Conservation (phyloP, 2,329 filamentous ascomycete species). For the Pseudohalonectria lignicola region DNA sequence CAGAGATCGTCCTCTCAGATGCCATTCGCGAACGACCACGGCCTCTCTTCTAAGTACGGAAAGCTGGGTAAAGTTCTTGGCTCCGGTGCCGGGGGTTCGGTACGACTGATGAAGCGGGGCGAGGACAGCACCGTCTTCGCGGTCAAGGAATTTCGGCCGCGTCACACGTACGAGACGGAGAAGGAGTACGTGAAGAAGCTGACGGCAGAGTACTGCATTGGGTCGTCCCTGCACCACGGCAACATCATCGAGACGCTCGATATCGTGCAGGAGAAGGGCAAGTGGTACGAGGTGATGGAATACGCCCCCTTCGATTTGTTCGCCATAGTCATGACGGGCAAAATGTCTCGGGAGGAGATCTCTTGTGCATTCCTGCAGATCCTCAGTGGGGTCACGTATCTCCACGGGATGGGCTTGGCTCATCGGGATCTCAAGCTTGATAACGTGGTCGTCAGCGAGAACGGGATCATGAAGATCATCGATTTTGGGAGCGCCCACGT, state of each 20-base stretch:
- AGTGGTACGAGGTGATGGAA: slow-evolving; percentile 99
- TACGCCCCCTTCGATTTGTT: slow-evolving; percentile 95
- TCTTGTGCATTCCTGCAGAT: slow-evolving; percentile 91
- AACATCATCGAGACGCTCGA: slow-evolving; percentile 98
- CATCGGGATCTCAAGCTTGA: slow-evolving; percentile 94
- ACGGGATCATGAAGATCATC: slow-evolving; percentile 98
- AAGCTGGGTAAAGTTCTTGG: slow-evolving; percentile 92
- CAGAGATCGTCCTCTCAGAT: slow-evolving; percentile 51
- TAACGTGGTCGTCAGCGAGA: slow-evolving; percentile 93
- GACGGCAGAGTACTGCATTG: slow-evolving; percentile 96
- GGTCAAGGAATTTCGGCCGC: slow-evolving; percentile 90
- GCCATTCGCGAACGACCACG: slow-evolving; percentile 91
- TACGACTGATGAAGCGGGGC: slow-evolving; percentile 85
- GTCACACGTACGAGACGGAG: slow-evolving; percentile 86
- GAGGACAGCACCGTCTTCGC: slow-evolving; percentile 91
- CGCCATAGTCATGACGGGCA: slow-evolving; percentile 97
- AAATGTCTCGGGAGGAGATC: slow-evolving; percentile 87
- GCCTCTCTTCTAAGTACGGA: slow-evolving; percentile 81
- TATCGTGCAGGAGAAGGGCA: slow-evolving; percentile 85
- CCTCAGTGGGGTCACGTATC: slow-evolving; percentile 82
- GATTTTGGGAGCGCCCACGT: slow-evolving; percentile 97
- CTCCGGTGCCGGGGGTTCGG: slow-evolving; percentile 87
- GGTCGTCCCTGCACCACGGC: slow-evolving; percentile 90
- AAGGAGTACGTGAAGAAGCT: slow-evolving; percentile 97
- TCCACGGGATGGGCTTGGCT: slow-evolving; percentile 89